A percentile compares a stretch with the other conserved stretches of the same genome.
These are phyloP conservation scores for Myxozyma neotropica DNA, from an alignment of 805 yeast species.

Conservation along the genomic window DNA sequence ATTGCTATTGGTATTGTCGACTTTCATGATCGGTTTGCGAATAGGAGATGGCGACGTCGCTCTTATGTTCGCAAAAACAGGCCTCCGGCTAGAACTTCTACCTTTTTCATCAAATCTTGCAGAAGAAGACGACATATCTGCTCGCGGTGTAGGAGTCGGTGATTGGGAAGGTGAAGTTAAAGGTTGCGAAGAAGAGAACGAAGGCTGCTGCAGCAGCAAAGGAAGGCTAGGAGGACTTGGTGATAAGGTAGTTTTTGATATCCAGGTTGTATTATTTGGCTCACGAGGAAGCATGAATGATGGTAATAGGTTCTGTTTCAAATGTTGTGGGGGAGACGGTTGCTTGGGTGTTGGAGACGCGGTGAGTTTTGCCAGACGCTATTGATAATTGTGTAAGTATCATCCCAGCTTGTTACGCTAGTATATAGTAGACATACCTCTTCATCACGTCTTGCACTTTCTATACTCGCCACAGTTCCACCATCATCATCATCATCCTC, in stretches of 20 bases:
- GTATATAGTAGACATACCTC: neutral
- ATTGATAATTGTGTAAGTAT: neutral
- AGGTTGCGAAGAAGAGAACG: neutral
- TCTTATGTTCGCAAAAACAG: neutral
- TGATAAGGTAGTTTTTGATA: too few relatives aligned
- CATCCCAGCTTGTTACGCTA: neutral
- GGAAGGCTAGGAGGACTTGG: too few relatives aligned
- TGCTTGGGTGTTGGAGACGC: neutral
- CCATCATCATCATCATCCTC: neutral
- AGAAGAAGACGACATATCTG: too few relatives aligned
- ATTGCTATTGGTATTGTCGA: too few relatives aligned
- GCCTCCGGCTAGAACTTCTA: neutral
- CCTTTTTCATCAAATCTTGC: neutral
- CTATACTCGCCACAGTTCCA: neutral
- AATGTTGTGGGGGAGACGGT: neutral
- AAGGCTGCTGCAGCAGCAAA: too few relatives aligned
- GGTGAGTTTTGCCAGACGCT: conserved; percentile 5
- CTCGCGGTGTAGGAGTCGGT: conserved; percentile 7
- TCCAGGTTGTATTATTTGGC: too few relatives aligned
- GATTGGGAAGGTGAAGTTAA: conserved; percentile 10
- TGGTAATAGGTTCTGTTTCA: neutral
- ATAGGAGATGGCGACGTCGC: neutral
- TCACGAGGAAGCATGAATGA: neutral
- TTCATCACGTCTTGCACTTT: conserved; percentile 2
- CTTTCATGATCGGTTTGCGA: neutral